A percentile compares a stretch with the other conserved stretches of the same genome.
Conservation (phyloP, 352 stramenopile species). For the Blastocystis sp. region DNA sequence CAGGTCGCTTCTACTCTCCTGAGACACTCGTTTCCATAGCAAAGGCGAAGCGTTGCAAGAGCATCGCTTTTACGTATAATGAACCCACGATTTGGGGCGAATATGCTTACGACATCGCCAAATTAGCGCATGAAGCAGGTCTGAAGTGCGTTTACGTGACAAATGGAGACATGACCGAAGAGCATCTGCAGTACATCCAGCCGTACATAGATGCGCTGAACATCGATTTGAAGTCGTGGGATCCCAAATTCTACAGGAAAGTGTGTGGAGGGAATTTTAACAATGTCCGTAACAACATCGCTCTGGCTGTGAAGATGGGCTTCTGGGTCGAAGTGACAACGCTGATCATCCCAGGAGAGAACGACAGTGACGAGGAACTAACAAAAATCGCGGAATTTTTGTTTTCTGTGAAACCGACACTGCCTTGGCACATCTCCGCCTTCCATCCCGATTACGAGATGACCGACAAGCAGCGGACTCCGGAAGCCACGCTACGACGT, state of each 20-base stretch:
- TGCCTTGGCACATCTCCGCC: constrained; percentile 61
- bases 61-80: constrained; percentile 58
- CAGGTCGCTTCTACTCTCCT: constrained; percentile 15
- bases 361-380: constrained; percentile 45
- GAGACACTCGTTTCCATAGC: constrained; percentile 11
- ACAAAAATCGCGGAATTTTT: constrained; percentile 38
- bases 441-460: constrained; percentile 62
- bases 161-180: constrained; percentile 52
- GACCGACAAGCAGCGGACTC: constrained; percentile 47
- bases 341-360: constrained; percentile 58
- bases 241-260: constrained; percentile 49
- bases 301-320: constrained; percentile 33
- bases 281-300: neutral
- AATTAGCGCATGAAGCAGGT: constrained; percentile 37
- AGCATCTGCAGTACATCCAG: constrained; percentile 52
- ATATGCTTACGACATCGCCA: constrained; percentile 57
- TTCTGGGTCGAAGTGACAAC: constrained; percentile 62
- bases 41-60: constrained; percentile 15
- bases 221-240: constrained; percentile 57
- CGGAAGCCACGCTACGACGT: constrained; percentile 9
- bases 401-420: neutral
- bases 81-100: constrained; percentile 60
- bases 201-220: constrained; percentile 56
- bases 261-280: constrained; percentile 28
- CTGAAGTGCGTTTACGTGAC: constrained; percentile 60